Base-by-base conservation (phyloP, 73 alveolate species). In the Breviolum minutum region DNA sequence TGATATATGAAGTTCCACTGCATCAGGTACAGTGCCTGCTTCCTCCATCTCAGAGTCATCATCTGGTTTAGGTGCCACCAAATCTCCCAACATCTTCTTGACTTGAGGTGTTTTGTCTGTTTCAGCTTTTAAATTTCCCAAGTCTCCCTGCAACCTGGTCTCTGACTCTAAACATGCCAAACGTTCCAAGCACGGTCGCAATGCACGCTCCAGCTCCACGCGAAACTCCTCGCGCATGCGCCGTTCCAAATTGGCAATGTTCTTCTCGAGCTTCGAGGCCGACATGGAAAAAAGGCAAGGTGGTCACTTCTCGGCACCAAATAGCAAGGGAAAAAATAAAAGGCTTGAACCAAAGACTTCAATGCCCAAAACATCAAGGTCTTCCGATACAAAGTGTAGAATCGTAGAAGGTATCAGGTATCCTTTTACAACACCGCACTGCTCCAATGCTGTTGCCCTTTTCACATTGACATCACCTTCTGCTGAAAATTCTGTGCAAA, bases 211-310 rank as follows among this genome's bases (percentile, higher is more conserved):
- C 71, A 89, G 32, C 71, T 89, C 81, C 62, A 62, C 10, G 48
- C 24, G 96, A 30, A 89, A 89, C 70, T 89, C 96, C 32, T 89
- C 63, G 8, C 96, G 85, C 96, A 89, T 13, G 26, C 86, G 85
- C 96, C 96, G 96, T 86, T 89, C 96, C 87, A 89, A 61, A 22
- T 89, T 89, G 73, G 86, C 96, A 74, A 89, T 30, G 76, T 89
- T 89, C 86, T 89, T 89, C 71, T 89, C 96, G 11, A 89, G 96
- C 62, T 89, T 89, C 12, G 96, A 89, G 13, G 96, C 96, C n/a
- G 96, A 89, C 96, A 89, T 89, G 40, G 30, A 12, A 9, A 40
- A 40, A 40, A 40, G 0, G 54, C 54, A 40, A 40, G 54, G 54
- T 40, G 54, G 54, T 3, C 54, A 40, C 54, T 40, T 0, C 54